Base-by-base conservation (phyloP, 2,329 filamentous ascomycete genomes). In the Microdochium paspali region DNA sequence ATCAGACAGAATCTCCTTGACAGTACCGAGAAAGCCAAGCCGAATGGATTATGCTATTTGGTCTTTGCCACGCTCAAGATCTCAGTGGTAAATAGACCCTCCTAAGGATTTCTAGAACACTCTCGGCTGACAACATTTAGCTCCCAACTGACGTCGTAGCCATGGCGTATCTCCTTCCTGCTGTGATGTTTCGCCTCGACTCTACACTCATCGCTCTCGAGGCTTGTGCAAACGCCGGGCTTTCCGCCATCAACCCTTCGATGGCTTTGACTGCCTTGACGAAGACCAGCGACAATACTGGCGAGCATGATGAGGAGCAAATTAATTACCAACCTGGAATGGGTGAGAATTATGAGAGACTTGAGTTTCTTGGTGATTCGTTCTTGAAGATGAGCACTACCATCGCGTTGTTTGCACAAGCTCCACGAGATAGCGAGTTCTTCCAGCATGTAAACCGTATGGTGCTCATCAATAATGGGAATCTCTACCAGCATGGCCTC, bases 311-410 rank as follows among this genome's bases (percentile, higher is more conserved):
- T 0, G 70, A 76, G 28, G 74, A 84, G 48, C 79, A 85, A 32
- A 66, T 88, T 46, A 87, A 90, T 54, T 82, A 90, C 44, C 86
- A 90, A 56, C 72, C 77, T 44, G 90, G 90, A 2, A 95, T 95
- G 89, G 89, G 90, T 1, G 84, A 84, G 32, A 97, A 97, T 56
- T 98, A 98, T 58, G 93, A 98, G 63, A 80, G 93, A 12, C 74
- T 97, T 0, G 93, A 98, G 58, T 95, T 96, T 50, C 74, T 97
- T 2, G 93, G 93, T 0, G 93, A 98, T 62, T 87, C 85, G 28
- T 95, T 96, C 58, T 73, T 98, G 50, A 98, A 98, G 66, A 91
- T 96, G 83, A 88, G 87, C 10, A 96, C 91, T 0, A 91, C 90
- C 0, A 90, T 98, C 46, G 83, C 90, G 1, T 72, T 95, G 0